Conservation (phyloP, 805 yeast genomes). For the Metschnikowia bowlesiae region DNA sequence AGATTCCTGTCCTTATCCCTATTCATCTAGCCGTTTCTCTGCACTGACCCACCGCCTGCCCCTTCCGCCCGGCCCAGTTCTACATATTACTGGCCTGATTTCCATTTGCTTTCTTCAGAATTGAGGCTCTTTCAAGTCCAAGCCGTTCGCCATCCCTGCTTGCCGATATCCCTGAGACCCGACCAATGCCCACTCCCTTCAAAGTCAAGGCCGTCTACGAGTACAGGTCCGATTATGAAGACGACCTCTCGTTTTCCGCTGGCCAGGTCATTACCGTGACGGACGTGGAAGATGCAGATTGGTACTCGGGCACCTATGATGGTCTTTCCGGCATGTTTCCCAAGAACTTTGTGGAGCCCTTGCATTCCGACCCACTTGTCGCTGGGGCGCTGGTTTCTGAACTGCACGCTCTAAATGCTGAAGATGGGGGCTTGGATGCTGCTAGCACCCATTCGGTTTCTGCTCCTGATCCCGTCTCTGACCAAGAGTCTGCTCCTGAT, state of each 20-base stretch:
- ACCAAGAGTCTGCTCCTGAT: not conserved
- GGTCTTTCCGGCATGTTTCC: constrained; percentile 85
- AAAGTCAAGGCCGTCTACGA: constrained; percentile 64
- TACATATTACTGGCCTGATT: too few relatives aligned
- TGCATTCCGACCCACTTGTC: not conserved
- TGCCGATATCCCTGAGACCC: not conserved
- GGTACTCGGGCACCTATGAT: constrained; percentile 73
- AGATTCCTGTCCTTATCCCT: too few relatives aligned
- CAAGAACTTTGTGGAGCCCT: constrained; percentile 59
- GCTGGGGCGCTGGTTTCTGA: not conserved
- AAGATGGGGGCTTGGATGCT: not conserved
- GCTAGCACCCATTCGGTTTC: not conserved
- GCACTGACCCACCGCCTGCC: too few relatives aligned
- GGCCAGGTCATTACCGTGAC: constrained; percentile 74
- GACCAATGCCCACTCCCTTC: constrained; percentile 46
- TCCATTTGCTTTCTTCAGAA: too few relatives aligned
- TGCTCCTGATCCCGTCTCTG: not conserved
- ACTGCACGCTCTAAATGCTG: not conserved
- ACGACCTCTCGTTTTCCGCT: constrained; percentile 68
- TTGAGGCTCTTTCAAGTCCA: too few relatives aligned
- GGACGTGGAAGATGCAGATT: constrained; percentile 82
- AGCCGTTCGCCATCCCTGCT: too few relatives aligned
- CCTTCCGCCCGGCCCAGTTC: too few relatives aligned
- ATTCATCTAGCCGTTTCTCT: too few relatives aligned
- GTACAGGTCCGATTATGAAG: constrained; percentile 61